Percentiles rank a stretch among this genome's conserved stretches.
These are phyloP conservation scores for Chaetomidium leptoderma DNA, from an alignment of 495 filamentous ascomycete genomes.

Conservation along the genomic window DNA sequence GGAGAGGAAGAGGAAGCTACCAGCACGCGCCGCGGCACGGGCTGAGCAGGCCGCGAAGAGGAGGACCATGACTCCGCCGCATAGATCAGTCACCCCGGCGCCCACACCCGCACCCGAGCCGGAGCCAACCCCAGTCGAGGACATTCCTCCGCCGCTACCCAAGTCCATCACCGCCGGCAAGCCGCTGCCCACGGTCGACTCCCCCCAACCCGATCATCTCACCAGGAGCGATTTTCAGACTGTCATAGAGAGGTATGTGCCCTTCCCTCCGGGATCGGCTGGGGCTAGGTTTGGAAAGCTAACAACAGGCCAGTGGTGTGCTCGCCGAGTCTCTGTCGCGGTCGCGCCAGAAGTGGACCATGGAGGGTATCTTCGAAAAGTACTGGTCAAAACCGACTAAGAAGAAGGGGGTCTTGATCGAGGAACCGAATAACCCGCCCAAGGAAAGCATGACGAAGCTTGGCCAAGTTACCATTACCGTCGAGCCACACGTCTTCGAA, in stretches of 20 bases:
- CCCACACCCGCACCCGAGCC: conserved; percentile 30
- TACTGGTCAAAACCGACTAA: conserved; percentile 92
- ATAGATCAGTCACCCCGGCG: conserved; percentile 35
- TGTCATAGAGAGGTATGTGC: conserved; percentile 70
- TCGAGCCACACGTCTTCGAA: conserved; percentile 90
- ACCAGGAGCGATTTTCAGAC: conserved; percentile 70
- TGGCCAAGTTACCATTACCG: conserved; percentile 72
- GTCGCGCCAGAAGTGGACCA: conserved; percentile 85
- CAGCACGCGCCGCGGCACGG: conserved; percentile 50
- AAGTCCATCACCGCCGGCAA: conserved; percentile 54
- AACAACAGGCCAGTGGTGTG: conserved; percentile 60
- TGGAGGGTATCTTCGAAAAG: conserved; percentile 81
- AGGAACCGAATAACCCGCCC: conserved; percentile 70
- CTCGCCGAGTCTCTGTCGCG: conserved; percentile 74
- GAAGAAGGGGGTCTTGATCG: conserved; percentile 64
- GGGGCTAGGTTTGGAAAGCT: neutral
- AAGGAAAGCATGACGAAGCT: conserved; percentile 84
- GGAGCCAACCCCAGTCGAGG: conserved; percentile 26
- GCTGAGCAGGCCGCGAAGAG: conserved; percentile 50
- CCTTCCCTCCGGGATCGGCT: neutral
- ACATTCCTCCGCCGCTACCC: conserved; percentile 55
- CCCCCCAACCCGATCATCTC: conserved; percentile 62
- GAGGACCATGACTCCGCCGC: conserved; percentile 41
- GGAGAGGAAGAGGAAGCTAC: conserved; percentile 56
- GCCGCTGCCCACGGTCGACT: conserved; percentile 67